Evolutionary conservation across 495 filamentous ascomycete genomes (phyloP).

Genomic region (Penicillium paradoxum): DNA sequence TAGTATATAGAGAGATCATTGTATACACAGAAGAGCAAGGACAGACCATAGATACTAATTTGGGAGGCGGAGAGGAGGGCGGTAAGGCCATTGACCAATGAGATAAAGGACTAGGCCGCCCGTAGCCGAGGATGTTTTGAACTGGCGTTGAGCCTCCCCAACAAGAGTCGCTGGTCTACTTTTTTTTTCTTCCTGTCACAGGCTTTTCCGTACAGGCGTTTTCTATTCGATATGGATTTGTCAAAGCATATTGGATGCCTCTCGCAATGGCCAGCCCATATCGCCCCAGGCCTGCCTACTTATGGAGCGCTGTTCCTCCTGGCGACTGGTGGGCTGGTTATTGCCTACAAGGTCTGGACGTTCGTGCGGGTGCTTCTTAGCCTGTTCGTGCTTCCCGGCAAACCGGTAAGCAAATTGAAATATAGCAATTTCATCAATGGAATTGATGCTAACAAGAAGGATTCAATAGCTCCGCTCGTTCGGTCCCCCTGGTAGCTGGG

Average conservation of each 20-base stretch:
- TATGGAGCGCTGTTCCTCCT: constrained; percentile 34
- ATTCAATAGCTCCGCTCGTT: constrained; percentile 72
- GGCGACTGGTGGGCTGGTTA: constrained; percentile 54
- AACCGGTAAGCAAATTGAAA: constrained; percentile 39
- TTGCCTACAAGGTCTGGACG: constrained; percentile 52
- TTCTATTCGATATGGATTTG: constrained; percentile 32
- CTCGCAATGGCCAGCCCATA: constrained; percentile 32
- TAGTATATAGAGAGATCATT: no score
- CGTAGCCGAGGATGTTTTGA: constrained; percentile 23
- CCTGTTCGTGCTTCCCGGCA: constrained; percentile 71
- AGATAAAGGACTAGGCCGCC: neutral
- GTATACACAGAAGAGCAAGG: no score
- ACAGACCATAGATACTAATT: no score
- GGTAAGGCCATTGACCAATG: neutral
- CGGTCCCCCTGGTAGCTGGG: constrained; percentile 90
- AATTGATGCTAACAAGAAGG: neutral
- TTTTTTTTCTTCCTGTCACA: constrained; percentile 15
- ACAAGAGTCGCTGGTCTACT: constrained; percentile 20
- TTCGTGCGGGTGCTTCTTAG: constrained; percentile 63
- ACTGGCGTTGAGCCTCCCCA: constrained; percentile 27
- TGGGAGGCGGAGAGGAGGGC: neutral
- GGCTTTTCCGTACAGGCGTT: neutral
- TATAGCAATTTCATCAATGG: no score
- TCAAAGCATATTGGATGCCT: constrained; percentile 32
- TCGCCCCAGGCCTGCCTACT: constrained; percentile 38